Conservation (phyloP, 306 rosid genomes). For the Fagus sylvatica region DNA sequence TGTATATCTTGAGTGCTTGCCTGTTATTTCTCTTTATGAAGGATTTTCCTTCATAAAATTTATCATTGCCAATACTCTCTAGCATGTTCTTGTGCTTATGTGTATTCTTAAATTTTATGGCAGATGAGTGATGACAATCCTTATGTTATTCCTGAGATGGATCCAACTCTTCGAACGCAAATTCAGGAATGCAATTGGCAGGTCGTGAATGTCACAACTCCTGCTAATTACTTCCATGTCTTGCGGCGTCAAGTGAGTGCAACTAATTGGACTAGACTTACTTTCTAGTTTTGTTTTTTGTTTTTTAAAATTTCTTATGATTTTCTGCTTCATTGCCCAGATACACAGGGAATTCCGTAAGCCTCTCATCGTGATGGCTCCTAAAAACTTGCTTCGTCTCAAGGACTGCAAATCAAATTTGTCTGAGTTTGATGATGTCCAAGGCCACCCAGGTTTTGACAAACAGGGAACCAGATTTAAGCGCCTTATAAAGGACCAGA, state of each 20-base stretch:
- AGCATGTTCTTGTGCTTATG: constrained; percentile 13
- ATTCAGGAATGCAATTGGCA: constrained; percentile 99
- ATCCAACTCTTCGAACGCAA: constrained; percentile 84
- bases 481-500: constrained; percentile 91
- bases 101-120: constrained; percentile 33
- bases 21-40: background rate
- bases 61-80: background rate
- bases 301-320: constrained; percentile 1
- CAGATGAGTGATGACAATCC: constrained; percentile 99
- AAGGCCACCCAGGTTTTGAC: constrained; percentile 99
- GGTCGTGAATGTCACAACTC: constrained; percentile 95
- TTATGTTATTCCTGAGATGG: constrained; percentile 94
- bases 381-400: constrained; percentile 90
- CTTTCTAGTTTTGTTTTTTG: background rate
- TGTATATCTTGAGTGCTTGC: background rate
- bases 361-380: constrained; percentile 95
- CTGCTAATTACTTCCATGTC: constrained; percentile 98
- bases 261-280: constrained; percentile 13
- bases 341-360: constrained; percentile 89
- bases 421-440: constrained; percentile 95
- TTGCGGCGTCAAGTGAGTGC: constrained; percentile 84
- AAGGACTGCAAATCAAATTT: constrained; percentile 89
- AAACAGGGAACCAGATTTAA: constrained; percentile 98
- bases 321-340: constrained; percentile 38
- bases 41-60: too few species aligned